Evolutionary conservation across 2,329 filamentous ascomycete species (phyloP), one percentile per base, ranked within the genome.

Genomic region (Diaporthe ampelina): DNA sequence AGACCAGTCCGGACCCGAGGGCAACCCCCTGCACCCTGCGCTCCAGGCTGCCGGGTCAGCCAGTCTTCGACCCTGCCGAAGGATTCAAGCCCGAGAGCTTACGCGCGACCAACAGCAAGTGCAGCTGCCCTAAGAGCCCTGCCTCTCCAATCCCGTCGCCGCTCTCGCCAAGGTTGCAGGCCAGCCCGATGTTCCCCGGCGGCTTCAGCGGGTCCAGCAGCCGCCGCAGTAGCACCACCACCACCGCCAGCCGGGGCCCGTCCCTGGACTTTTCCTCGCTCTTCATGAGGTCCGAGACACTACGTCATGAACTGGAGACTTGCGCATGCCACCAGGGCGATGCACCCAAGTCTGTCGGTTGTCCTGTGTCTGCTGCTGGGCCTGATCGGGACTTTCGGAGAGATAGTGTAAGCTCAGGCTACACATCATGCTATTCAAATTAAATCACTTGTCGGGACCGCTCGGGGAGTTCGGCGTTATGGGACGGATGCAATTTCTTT

Each of bases 181-280:
- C 56, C 43, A 43, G 40, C 40, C 6, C 17, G 7, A 17, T 43
- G 40, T 52, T 37, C 24, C 45, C 59, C 43, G 56, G 67, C 50
- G 26, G 45, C 19, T 21, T 21, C 45, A n/a, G 17, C 48, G 10
- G 4, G 43, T 24, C 29, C 45, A 26, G 43, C 29, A 24, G n/a
- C 32, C 48, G 63, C 35, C 40, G 43, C 11, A 17, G 21, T 32
- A 48, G 67, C 29, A 52, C 40, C 43, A 52, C 8, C 54, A 58
- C 1, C 50, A 56, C 45, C 65, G 13, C 17, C 50, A 29, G 35
- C 40, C 48, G 69, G 26, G 69, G 69, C 43, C 69, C 69, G 4
- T 71, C 69, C 19, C 29, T 71, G 69, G 69, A 71, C 43, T 71
- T 71, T n/a, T 71, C 69, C 13, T 71, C 69, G 21, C 57, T 71